Evolutionary conservation across 2,329 filamentous ascomycete species (phyloP), one percentile per base, ranked within the genome.

Genomic region (Clonostachys solani): DNA sequence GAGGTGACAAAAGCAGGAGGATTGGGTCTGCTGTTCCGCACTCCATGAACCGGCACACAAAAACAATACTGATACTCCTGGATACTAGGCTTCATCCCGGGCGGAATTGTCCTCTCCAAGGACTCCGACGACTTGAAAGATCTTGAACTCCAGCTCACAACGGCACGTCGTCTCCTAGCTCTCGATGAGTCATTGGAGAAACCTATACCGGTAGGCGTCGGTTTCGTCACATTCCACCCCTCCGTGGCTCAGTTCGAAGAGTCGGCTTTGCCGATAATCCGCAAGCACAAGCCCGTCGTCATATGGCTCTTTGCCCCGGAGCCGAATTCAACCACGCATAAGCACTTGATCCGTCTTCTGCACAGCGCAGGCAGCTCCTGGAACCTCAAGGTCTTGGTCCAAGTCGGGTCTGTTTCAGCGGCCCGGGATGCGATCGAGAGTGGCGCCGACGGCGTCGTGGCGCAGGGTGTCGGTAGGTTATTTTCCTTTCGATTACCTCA

Each of bases 231-330:
- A 41, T 80, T 78, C 47, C 63, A 74, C 45, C 60, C 65, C 18
- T 67, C 67, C 19, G 55, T 68, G 2, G n/a, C 18, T 6, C 23
- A 36, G 6, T 77, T 78, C 52, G 50, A 55, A 23, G 50, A 61
- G 47, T 72, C 68, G 17, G 67, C 70, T 2, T 59, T 81, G 3
- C 74, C 75, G 2, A 52, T 85, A 12, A 65, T 88, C 16, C 57
- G 58, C 19, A 64, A 69, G 50, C 75, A 82, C 60, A 64, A 63
- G 0, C 82, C 83, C 2, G 75, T 74, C 3, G 83, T 81, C 1
- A 69, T 84, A 10, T 88, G 84, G 84, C 72, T 88, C 42, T 87
- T 87, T 56, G 84, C 83, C 4, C 81, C 82, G 3, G 64, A 68
- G 33, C 65, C 68, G 6, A 60, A 71, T 13, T 29, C 67, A 17